Evolutionary conservation across 2,329 filamentous ascomycete species (phyloP).

Genomic region (Colletotrichum trifolii): DNA sequence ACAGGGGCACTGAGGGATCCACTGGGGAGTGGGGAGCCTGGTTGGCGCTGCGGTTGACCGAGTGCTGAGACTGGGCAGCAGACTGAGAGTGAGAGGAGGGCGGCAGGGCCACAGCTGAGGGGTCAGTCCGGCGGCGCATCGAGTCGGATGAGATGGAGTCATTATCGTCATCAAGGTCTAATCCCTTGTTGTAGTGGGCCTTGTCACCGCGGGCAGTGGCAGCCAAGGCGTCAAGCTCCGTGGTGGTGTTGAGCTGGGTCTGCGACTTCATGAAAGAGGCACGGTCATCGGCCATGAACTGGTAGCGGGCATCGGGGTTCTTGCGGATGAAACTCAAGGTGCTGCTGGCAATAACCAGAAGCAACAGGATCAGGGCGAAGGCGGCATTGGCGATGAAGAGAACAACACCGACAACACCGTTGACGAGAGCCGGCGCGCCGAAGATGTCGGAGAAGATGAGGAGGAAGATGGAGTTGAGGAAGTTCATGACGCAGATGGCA

Average conservation of each 20-base stretch:
- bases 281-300: slow-evolving; percentile 95
- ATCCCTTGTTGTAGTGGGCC: slow-evolving; percentile 50
- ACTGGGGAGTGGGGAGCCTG: slow-evolving; percentile 50
- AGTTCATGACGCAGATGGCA: slow-evolving; percentile 88
- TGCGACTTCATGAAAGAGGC: slow-evolving; percentile 98
- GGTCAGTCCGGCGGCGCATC: slow-evolving; percentile 49
- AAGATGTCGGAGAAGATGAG: slow-evolving; percentile 91
- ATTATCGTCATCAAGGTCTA: slow-evolving; percentile 55
- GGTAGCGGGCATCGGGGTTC: slow-evolving; percentile 94
- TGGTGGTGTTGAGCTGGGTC: slow-evolving; percentile 79
- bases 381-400: slow-evolving; percentile 90
- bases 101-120: slow-evolving; percentile 40
- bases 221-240: slow-evolving; percentile 89
- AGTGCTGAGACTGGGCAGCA: slow-evolving; percentile 39
- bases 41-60: slow-evolving; percentile 41
- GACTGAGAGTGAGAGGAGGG: slow-evolving; percentile 37
- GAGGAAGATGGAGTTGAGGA: slow-evolving; percentile 89
- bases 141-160: slow-evolving; percentile 54
- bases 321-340: slow-evolving; percentile 82
- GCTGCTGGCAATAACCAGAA: slow-evolving; percentile 77
- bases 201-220: slow-evolving; percentile 88
- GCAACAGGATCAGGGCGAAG: slow-evolving; percentile 83
- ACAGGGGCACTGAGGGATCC: slow-evolving; percentile 56
- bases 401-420: slow-evolving; percentile 87
- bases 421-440: slow-evolving; percentile 83